Conservation (phyloP, 345 rosid species). For the Raphanus sativus region DNA sequence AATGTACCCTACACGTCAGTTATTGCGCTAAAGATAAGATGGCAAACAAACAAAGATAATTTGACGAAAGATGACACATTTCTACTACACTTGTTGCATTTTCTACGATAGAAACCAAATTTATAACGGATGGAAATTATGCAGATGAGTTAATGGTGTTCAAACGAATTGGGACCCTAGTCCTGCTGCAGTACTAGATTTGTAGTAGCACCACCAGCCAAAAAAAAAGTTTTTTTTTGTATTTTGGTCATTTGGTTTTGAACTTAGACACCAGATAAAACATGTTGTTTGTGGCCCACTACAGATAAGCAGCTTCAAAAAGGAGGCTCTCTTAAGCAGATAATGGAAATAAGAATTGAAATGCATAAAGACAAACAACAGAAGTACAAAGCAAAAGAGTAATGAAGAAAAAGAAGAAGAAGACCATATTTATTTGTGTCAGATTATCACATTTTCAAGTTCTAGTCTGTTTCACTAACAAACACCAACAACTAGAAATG, state of each 20-base stretch:
- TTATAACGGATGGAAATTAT: not conserved
- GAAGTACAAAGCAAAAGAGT: conserved; percentile 7
- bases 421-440: conserved; percentile 2
- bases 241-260: no score
- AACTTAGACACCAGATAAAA: conserved; percentile 28
- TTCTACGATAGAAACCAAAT: not conserved
- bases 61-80: conserved; percentile 8
- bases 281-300: conserved; percentile 96
- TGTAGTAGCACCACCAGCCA: conserved; percentile 24
- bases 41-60: not conserved
- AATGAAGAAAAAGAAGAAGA: not conserved
- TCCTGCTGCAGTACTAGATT: conserved; percentile 47
- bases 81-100: not conserved
- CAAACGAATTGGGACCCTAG: conserved; percentile 43
- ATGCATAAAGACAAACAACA: conserved; percentile 19
- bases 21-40: not conserved
- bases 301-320: conserved; percentile 57
- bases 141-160: conserved; percentile 1
- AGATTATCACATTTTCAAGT: conserved; percentile 8
- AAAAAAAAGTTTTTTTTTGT: not conserved
- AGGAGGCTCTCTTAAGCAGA: conserved; percentile 34
- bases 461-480: conserved; percentile 9
- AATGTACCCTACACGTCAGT: conserved; percentile 6
- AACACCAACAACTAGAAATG: not conserved
- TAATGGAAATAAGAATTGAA: conserved; percentile 24